A percentile compares a stretch with the other conserved stretches of the same genome.
Conservation (phyloP, 1,284 basidiomycete genomes). For the Coniferiporia sulphurascens region DNA sequence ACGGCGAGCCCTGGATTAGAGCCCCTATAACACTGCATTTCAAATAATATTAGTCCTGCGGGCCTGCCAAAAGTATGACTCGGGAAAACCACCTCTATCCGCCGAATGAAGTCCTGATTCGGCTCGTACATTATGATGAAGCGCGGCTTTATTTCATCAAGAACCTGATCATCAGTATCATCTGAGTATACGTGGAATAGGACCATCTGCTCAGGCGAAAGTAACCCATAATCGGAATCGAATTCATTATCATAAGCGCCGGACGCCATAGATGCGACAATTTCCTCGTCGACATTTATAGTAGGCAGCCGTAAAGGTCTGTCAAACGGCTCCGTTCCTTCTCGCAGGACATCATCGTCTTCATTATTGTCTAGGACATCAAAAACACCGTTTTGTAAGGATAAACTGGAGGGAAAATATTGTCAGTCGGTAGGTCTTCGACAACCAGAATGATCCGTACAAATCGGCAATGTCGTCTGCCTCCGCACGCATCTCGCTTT, state of each 20-base stretch:
- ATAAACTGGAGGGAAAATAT: slow-evolving; percentile 3
- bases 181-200: slow-evolving; percentile 87
- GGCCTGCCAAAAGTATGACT: not conserved
- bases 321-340: not conserved
- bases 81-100: slow-evolving; percentile 68
- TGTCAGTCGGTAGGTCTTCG: not conserved
- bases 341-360: slow-evolving; percentile 10
- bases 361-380: slow-evolving; percentile 21
- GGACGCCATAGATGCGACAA: slow-evolving; percentile 19
- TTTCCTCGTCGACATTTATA: slow-evolving; percentile 29
- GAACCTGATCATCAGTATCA: slow-evolving; percentile 86
- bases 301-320: slow-evolving; percentile 28
- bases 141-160: slow-evolving; percentile 85
- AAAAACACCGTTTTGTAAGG: slow-evolving; percentile 13
- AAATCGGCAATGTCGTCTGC: slow-evolving; percentile 52
- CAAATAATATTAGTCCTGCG: not conserved
- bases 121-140: slow-evolving; percentile 97
- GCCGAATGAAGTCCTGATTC: slow-evolving; percentile 86
- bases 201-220: slow-evolving; percentile 78
- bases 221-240: slow-evolving; percentile 77
- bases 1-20: slow-evolving; percentile 77
- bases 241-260: slow-evolving; percentile 44
- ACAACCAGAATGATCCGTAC: slow-evolving; percentile 35
- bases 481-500: slow-evolving; percentile 46
- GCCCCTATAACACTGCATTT: slow-evolving; percentile 75